Conservation (phyloP, 257 asterid genomes). For the Cordia subcordata region DNA sequence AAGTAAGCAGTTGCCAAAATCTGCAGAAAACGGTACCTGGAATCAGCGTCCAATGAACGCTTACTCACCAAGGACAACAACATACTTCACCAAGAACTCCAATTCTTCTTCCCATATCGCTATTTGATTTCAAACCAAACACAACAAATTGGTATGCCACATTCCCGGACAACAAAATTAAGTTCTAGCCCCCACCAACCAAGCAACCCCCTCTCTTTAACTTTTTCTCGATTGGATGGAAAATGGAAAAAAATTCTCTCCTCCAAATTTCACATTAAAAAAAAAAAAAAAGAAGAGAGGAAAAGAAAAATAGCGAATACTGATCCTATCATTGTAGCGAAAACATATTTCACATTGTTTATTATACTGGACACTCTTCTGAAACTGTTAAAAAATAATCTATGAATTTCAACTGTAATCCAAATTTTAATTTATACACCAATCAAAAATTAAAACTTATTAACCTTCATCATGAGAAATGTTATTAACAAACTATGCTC, state of each 20-base stretch:
- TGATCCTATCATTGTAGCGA: too few species aligned
- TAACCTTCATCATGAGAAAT: too few species aligned
- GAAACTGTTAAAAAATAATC: too few species aligned
- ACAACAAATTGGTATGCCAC: slow-evolving; percentile 21
- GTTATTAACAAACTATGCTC: too few species aligned
- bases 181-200: not conserved
- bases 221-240: not conserved
- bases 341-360: too few species aligned
- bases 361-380: too few species aligned
- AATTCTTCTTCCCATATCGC: slow-evolving; percentile 67
- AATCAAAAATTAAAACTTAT: too few species aligned
- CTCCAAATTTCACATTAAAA: too few species aligned
- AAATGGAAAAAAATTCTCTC: too few species aligned
- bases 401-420: too few species aligned
- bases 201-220: not conserved
- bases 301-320: too few species aligned
- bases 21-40: slow-evolving; percentile 52
- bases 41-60: slow-evolving; percentile 81
- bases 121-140: slow-evolving; percentile 30
- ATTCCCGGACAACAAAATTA: slow-evolving; percentile 12
- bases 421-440: not conserved
- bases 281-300: too few species aligned
- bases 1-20: not conserved
- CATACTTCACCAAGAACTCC: slow-evolving; percentile 55
- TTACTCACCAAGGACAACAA: slow-evolving; percentile 98